Conservation (phyloP, 2,329 filamentous ascomycete genomes). For the Alternaria novae-zelandiae region DNA sequence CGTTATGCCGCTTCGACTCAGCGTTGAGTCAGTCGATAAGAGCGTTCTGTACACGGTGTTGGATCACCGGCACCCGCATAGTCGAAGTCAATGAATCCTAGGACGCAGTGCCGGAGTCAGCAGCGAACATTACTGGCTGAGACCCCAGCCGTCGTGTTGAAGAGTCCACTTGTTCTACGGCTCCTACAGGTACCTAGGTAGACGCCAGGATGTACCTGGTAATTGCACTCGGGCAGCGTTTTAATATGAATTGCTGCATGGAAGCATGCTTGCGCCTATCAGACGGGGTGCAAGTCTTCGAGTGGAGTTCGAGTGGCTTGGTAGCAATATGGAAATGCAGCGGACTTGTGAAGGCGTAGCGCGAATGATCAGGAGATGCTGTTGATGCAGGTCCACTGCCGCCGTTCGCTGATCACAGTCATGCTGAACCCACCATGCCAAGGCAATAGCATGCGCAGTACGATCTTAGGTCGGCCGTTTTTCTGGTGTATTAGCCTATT, state of each 20-base stretch:
- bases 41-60: background rate
- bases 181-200: slow-evolving; percentile 26
- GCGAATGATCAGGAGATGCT: slow-evolving; percentile 28
- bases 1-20: background rate
- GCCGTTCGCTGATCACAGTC: slow-evolving; percentile 27
- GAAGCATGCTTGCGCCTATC: slow-evolving; percentile 30
- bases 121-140: background rate
- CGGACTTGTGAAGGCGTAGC: slow-evolving; percentile 21
- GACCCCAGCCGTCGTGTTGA: background rate
- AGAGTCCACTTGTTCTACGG: slow-evolving; percentile 26
- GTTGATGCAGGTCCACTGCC: slow-evolving; percentile 42
- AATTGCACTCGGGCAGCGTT: slow-evolving; percentile 31
- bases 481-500: slow-evolving; percentile 40
- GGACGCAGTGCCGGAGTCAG: slow-evolving; percentile 1
- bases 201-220: slow-evolving; percentile 23
- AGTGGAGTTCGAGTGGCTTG: slow-evolving; percentile 27
- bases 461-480: slow-evolving; percentile 18
- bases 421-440: slow-evolving; percentile 23
- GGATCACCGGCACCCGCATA: background rate
- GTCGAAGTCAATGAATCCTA: background rate
- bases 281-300: slow-evolving; percentile 18
- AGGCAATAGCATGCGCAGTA: slow-evolving; percentile 21
- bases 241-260: slow-evolving; percentile 31
- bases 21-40: background rate
- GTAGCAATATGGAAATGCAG: slow-evolving; percentile 34